Base-by-base conservation (phyloP, 225 moss, liverwort and hornwort species). In the Bryum argenteum region DNA sequence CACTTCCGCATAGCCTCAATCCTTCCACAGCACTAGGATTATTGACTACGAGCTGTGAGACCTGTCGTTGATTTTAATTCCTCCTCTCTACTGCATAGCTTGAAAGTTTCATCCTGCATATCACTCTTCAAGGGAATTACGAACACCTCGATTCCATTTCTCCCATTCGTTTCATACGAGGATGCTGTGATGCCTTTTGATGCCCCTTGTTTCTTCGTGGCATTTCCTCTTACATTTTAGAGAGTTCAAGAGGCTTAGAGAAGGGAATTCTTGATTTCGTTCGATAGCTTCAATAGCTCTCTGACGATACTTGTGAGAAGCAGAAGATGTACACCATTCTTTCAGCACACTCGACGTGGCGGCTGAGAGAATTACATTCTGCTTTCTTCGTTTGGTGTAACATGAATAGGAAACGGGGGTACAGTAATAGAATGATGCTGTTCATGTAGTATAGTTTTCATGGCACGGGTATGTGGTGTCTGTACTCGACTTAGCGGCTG, bases 51-150 rank as follows among this genome's bases (percentile, higher is more conserved):
- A 14, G 21, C 54, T 63, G 22, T 39, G 11, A n/a, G 17, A 58
- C 10, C 23, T 38, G 8, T 21, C 9, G 8, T 22, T 22, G 16
- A 17, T 48, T 17, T 48, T 48, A 5, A 48, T 6, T 33, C 33
- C 5, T 72, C 53, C 52, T 62, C 41, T 54, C 61, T 12, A 54
- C 24, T 63, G 54, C 42, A 54, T 43, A 18, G 26, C 26, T 74
- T 47, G 58, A 58, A 47, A 47, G 11, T 45, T 21, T 9, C 64
- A 73, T 45, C 5, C 33, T 33, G 2, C 33, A 33, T 33, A 2
- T 33, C 33, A 33, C 33, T 33, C 33, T 2, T 33, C 33, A 33
- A 33, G 0, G 33, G 33, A 6, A 33, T 33, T 6, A 33, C 1
- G 5, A 33, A 33, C 33, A 4, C 33, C 33, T 33, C 5, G 5